These are phyloP conservation scores for Aegilops speltoides DNA, from an alignment of 176 grass and related monocot species.

Conservation along the genomic window DNA sequence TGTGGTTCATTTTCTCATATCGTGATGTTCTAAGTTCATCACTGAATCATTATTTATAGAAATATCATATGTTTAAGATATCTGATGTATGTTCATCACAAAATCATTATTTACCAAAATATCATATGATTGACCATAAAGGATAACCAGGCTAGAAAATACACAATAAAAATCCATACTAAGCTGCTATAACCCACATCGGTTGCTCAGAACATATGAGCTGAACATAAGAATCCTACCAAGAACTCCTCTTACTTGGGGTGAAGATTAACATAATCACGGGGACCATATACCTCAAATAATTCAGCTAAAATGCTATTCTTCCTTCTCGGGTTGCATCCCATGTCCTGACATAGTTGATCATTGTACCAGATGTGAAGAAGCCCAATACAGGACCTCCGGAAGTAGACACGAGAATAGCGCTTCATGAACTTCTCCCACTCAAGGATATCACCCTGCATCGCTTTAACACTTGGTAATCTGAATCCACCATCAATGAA, in stretches of 20 bases:
- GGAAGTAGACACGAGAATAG: slow-evolving; percentile 44
- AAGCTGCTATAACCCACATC: no score
- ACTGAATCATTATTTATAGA: no score
- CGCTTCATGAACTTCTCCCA: slow-evolving; percentile 67
- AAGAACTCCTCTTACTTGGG: slow-evolving; percentile 17
- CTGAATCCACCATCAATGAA: slow-evolving; percentile 57
- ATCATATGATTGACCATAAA: no score
- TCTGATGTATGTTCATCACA: no score
- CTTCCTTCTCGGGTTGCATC: slow-evolving; percentile 56
- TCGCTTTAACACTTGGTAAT: slow-evolving; percentile 40
- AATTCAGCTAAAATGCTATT: slow-evolving; percentile 41
- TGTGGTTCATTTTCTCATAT: no score
- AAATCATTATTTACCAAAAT: no score
- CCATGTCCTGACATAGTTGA: slow-evolving; percentile 61
- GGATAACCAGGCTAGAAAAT: no score
- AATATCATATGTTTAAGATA: no score
- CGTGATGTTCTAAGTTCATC: no score
- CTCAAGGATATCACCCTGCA: slow-evolving; percentile 46
- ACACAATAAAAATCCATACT: no score
- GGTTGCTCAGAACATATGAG: neutral
- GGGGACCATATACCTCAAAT: slow-evolving; percentile 35
- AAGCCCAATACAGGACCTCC: slow-evolving; percentile 38
- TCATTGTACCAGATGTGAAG: slow-evolving; percentile 65
- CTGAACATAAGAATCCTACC: neutral
- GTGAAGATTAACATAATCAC: slow-evolving; percentile 51